Percentiles rank a stretch among this genome's conserved stretches.
Evolutionary conservation across 108 stramenopile genomes (phyloP).

Genomic region (Fistulifera pelliculosa): DNA sequence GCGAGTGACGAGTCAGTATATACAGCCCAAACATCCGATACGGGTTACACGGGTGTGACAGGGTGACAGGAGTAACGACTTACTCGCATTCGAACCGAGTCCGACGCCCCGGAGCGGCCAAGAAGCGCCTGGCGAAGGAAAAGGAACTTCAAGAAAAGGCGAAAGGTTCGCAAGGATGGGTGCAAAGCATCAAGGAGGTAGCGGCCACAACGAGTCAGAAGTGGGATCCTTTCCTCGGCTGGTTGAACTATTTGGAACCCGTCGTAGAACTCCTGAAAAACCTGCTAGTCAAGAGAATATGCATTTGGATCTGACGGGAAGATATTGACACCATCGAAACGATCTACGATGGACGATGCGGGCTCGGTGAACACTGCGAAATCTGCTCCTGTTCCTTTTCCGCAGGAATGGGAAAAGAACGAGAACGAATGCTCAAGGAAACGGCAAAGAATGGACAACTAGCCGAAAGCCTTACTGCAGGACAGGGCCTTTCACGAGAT

Average conservation of each 20-base stretch:
- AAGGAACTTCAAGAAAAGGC: constrained; percentile 19
- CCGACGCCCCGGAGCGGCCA: constrained; percentile 63
- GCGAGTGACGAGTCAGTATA: too few species aligned
- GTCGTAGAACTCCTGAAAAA: constrained; percentile 4
- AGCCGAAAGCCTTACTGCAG: background rate
- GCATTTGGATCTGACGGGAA: constrained; percentile 10
- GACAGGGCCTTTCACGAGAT: background rate
- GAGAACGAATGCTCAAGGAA: constrained; percentile 6
- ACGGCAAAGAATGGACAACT: background rate
- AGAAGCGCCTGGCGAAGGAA: constrained; percentile 35
- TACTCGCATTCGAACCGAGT: constrained; percentile 26
- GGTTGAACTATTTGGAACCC: constrained; percentile 53
- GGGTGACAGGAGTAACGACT: constrained; percentile 26
- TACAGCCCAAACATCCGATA: background rate
- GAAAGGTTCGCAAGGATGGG: constrained; percentile 49
- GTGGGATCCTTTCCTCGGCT: constrained; percentile 67
- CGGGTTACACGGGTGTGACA: constrained; percentile 32
- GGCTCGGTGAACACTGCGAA: constrained; percentile 1
- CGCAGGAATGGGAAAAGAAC: constrained; percentile 18
- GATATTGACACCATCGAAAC: background rate
- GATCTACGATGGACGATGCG: too few species aligned
- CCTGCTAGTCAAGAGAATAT: constrained; percentile 4
- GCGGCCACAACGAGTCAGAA: constrained; percentile 37
- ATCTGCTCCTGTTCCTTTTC: constrained; percentile 18
- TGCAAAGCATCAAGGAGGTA: constrained; percentile 55